Base-by-base conservation (phyloP, 1,284 basidiomycete genomes). In the Hymenochaete sp. region DNA sequence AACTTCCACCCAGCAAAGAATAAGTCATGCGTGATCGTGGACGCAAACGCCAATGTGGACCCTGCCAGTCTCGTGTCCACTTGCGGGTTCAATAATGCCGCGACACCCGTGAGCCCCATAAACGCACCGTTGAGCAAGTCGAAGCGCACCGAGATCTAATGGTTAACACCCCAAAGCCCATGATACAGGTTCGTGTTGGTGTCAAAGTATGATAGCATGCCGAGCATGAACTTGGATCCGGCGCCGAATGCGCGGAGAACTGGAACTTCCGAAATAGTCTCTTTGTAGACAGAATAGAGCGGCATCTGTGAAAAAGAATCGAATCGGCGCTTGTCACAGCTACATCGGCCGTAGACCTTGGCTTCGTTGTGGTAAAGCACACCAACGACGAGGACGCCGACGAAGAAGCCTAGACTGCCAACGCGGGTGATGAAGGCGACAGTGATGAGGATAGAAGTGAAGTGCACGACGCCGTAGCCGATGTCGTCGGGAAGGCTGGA, bases 291-390 rank as follows among this genome's bases (percentile, higher is more conserved):
- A 0, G 88, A 91, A 62, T 95, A 96, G 11, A 97, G 65, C 0
- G 93, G 93, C 0, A 88, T 92, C 28, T 90, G 79, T 6, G 90
- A 91, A 37, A 92, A 81, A 9, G 88, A 91, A 58, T 93, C 89
- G 48, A 93, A 67, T 45, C 91, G 73, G 47, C 90, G 75, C 86
- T 93, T 86, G 60, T 93, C 91, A 49, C 91, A 74, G 14, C 86
- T 86, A 1, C 88, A 88, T 61, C 90, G 89, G 35, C 88, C 84
- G 55, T 90, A 91, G 7, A 92, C 74, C 68, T 85, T 68, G 21
- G 65, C 67, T 19, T 70, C 68, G 54, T 76, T 79, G 57, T 73
- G 87, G 57, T 87, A 89, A 7, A 92, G 54, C 35, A 67, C 58
- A 0, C 79, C 71, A 22, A 92, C 64, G n/a, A 79, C 33, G 33